Conservation (phyloP, 1,284 basidiomycete genomes). For the Trichosporon sp. region DNA sequence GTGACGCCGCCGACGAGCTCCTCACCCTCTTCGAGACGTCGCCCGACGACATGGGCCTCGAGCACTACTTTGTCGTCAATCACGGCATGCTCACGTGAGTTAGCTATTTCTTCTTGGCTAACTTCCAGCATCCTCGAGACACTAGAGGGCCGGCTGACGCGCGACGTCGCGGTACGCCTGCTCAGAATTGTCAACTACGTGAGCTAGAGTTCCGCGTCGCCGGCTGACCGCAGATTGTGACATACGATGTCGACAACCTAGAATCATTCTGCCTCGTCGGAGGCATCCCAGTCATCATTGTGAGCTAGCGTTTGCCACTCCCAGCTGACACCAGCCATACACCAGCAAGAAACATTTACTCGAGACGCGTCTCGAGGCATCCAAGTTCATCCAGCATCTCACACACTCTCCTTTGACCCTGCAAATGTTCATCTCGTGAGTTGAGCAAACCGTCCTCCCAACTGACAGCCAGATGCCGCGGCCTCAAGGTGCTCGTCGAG, state of each 20-base stretch:
- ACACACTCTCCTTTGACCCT: constrained; percentile 87
- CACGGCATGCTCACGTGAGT: constrained; percentile 82
- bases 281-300: constrained; percentile 89
- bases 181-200: constrained; percentile 87
- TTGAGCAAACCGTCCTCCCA: constrained; percentile 27
- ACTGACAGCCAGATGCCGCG: constrained; percentile 65
- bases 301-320: constrained; percentile 56
- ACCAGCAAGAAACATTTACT: constrained; percentile 91
- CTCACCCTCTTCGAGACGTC: constrained; percentile 63
- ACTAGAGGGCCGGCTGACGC: constrained; percentile 69
- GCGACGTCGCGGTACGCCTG: constrained; percentile 77
- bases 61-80: constrained; percentile 77
- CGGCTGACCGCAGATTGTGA: constrained; percentile 64
- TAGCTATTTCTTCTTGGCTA: background rate
- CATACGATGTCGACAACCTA: constrained; percentile 73
- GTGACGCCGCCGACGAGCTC: constrained; percentile 54
- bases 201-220: constrained; percentile 27
- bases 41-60: constrained; percentile 66
- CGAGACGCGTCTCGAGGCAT: constrained; percentile 90
- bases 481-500: constrained; percentile 87
- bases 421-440: constrained; percentile 95
- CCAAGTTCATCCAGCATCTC: constrained; percentile 85
- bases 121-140: constrained; percentile 68
- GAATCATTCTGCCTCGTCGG: constrained; percentile 95
- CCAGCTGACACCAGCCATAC: constrained; percentile 55